Evolutionary conservation across 345 rosid species (phyloP).

Genomic region (Boechera stricta): DNA sequence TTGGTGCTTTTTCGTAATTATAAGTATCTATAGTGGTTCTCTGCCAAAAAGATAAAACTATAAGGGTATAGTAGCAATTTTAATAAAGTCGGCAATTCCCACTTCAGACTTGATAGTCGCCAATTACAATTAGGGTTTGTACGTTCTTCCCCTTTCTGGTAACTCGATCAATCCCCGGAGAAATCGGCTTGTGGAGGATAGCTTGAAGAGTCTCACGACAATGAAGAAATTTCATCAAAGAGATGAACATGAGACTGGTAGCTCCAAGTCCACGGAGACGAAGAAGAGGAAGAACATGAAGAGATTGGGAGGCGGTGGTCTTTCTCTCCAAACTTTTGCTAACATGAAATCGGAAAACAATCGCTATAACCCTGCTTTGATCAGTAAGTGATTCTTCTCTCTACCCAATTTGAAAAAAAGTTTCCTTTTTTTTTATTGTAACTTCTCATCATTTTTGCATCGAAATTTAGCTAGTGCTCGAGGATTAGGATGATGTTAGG

Average conservation of each 20-base stretch:
- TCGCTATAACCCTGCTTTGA: constrained; percentile 66
- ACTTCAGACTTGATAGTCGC: constrained; percentile 9
- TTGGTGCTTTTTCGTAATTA: constrained; percentile 23
- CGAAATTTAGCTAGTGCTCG: neutral
- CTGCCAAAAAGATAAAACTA: neutral
- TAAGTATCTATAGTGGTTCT: neutral
- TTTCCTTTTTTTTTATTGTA: neutral
- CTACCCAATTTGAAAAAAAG: neutral
- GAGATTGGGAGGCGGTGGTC: constrained; percentile 82
- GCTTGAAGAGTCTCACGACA: neutral
- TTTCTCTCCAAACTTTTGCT: constrained; percentile 83
- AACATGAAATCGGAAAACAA: constrained; percentile 59
- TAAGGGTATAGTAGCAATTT: constrained; percentile 13
- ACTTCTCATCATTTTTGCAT: neutral
- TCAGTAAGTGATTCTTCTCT: constrained; percentile 51
- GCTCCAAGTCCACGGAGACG: constrained; percentile 32
- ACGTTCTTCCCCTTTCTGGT: constrained; percentile 8
- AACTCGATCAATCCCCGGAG: neutral
- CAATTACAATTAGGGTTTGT: constrained; percentile 36
- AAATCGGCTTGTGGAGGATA: neutral
- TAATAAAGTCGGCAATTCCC: neutral
- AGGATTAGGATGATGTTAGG: neutral
- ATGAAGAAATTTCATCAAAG: constrained; percentile 27
- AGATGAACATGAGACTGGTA: constrained; percentile 2
- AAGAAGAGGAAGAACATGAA: constrained; percentile 61